Evolutionary conservation across 306 rosid genomes (phyloP), one percentile per base, ranked within the genome.

Genomic region (Hippophae gyantsensis): DNA sequence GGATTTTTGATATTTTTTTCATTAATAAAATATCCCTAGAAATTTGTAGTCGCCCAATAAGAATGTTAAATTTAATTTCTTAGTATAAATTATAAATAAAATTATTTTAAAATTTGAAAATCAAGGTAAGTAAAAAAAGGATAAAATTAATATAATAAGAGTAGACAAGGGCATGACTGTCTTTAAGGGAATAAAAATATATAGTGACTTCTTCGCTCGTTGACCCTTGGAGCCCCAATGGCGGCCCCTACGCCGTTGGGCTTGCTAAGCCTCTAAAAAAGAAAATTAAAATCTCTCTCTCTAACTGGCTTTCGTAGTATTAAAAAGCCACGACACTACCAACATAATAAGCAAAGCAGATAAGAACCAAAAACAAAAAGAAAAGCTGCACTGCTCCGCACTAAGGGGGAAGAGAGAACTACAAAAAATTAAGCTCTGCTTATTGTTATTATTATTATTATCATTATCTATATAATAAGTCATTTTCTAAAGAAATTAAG

Each of bases 191-290:
- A 6, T 58, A 12, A 27, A 72, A 63, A 26, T 14, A 54, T 10
- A 44, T 27, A 48, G 53, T 38, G 45, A 23, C 42, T 40, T 43
- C 58, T n/a, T 7, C 50, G 60, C 57, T 75, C 77, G 95, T 93
- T 88, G 97, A 88, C 97, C 82, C 86, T 82, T 60, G 46, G 74
- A 79, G 65, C 69, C 79, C 70, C 78, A 79, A 81, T 80, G 85
- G 95, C 95, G 99, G 86, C 84, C 95, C 95, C 97, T 80, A 86
- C 95, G 94, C 79, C 94, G 95, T 77, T 86, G 97, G 93, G 76
- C 83, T 77, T 78, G 93, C 71, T 69, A 71, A 26, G 12, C 57
- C 51, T 79, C 69, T 2, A 32, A 32, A 32, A 32, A 1, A 1
- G 0, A 32, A 32, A 32, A 32, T 60, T 49, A 43, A 57, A 43